phyloP scores from a whole-genome alignment of 257 asterid genomes.

The Gentiana straminea region DNA sequence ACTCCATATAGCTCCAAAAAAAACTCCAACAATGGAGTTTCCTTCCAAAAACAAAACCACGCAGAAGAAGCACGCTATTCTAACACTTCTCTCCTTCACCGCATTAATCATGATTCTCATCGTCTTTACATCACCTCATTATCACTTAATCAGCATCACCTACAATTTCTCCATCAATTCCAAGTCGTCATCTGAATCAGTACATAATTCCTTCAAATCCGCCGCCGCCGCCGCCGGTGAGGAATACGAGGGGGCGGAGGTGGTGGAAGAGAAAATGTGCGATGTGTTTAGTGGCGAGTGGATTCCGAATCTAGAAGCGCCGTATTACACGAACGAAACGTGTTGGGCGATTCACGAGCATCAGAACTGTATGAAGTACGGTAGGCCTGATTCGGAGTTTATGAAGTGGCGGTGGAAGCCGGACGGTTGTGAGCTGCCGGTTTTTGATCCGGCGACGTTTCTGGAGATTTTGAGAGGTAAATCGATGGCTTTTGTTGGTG shows the following conservation, averaged over 20 bases:
- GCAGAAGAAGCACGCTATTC: slow-evolving; percentile 1
- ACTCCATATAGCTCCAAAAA: background rate
- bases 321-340: slow-evolving; percentile 18
- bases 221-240: background rate
- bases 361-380: slow-evolving; percentile 26
- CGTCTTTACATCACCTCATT: slow-evolving; percentile 7
- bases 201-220: no score
- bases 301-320: slow-evolving; percentile 21
- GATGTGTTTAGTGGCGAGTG: slow-evolving; percentile 21
- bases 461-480: slow-evolving; percentile 21
- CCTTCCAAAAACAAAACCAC: background rate
- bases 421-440: slow-evolving; percentile 17
- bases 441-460: slow-evolving; percentile 17
- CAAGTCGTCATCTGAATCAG: background rate
- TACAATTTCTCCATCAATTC: background rate
- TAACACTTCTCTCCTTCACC: background rate
- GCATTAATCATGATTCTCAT: slow-evolving; percentile 9
- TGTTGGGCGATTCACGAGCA: slow-evolving; percentile 24
- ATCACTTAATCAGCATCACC: slow-evolving; percentile 4
- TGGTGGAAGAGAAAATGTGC: slow-evolving; percentile 2
- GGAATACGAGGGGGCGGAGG: background rate
- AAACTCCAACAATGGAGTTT: slow-evolving; percentile 2
- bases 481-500: slow-evolving; percentile 26
- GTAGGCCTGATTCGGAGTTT: slow-evolving; percentile 21
- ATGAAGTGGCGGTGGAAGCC: slow-evolving; percentile 30